Evolutionary conservation across 495 filamentous ascomycete species (phyloP).

Genomic region (Penicillium dipodomyicola): DNA sequence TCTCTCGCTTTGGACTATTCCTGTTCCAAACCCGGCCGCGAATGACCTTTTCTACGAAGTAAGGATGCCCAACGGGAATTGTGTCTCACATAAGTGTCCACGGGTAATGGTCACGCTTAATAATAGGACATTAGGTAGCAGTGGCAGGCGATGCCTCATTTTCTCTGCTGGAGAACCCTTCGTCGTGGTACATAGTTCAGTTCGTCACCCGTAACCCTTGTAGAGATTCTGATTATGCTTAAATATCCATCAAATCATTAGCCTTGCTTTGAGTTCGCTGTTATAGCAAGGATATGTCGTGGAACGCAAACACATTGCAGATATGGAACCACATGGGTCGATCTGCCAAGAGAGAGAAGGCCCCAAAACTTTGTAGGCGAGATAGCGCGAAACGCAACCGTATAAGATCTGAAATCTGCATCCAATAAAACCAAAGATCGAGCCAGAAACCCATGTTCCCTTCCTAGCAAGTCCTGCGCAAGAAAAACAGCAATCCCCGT

Average conservation of each 20-base stretch:
- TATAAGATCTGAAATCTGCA: slow-evolving; percentile 4
- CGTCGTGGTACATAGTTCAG: background rate
- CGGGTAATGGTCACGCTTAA: background rate
- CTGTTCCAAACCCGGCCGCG: background rate
- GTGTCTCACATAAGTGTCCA: too few species aligned
- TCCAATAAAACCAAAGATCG: background rate
- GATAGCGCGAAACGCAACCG: background rate
- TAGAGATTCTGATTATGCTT: background rate
- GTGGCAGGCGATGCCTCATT: background rate
- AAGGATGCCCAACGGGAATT: background rate
- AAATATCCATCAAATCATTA: background rate
- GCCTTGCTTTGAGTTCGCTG: background rate
- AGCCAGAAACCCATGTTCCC: background rate
- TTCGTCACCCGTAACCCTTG: background rate
- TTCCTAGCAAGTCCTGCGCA: background rate
- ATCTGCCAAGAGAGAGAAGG: slow-evolving; percentile 1
- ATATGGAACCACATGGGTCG: slow-evolving; percentile 2
- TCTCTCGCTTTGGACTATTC: background rate
- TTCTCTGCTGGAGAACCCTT: background rate
- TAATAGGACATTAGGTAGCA: background rate
- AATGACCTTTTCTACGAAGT: background rate
- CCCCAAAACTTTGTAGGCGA: background rate
- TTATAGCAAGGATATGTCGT: background rate
- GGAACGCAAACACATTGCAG: background rate
- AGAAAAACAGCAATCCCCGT: background rate